These are phyloP conservation scores for Schizosaccharomyces cryophilus DNA, from an alignment of 805 yeast species.

Conservation along the genomic window DNA sequence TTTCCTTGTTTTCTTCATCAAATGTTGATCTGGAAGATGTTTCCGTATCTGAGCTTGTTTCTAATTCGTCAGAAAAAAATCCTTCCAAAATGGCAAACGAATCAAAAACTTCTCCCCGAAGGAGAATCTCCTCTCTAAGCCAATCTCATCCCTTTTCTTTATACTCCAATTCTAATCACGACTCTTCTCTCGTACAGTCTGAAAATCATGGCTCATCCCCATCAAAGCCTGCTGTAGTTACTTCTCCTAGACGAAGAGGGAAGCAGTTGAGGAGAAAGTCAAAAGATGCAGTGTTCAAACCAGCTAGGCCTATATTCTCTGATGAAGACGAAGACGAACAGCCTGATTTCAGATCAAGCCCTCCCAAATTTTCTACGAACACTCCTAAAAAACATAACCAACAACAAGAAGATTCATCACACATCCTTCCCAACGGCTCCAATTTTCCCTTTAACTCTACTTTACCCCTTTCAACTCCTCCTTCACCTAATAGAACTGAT, in stretches of 20 bases:
- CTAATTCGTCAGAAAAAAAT: too few relatives aligned
- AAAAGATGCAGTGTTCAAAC: not conserved
- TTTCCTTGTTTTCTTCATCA: not conserved
- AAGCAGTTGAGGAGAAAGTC: not conserved
- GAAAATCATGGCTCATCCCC: not conserved
- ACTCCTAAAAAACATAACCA: not conserved
- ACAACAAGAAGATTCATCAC: too few relatives aligned
- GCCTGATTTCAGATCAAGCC: not conserved
- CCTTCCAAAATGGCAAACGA: too few relatives aligned
- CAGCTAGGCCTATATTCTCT: not conserved
- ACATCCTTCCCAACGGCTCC: too few relatives aligned
- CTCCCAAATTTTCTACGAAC: not conserved
- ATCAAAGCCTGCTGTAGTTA: not conserved
- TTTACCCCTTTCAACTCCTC: too few relatives aligned
- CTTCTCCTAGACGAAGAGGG: not conserved
- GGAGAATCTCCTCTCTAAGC: too few relatives aligned
- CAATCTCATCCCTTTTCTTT: too few relatives aligned
- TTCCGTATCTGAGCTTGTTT: not conserved
- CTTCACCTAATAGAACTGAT: too few relatives aligned
- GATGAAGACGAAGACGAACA: not conserved
- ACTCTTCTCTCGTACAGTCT: too few relatives aligned
- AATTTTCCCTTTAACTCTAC: too few relatives aligned
- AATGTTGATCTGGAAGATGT: not conserved
- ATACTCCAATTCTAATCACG: too few relatives aligned
- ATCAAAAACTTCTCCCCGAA: too few relatives aligned